phyloP scores from a whole-genome alignment of 176 grass and related monocot genomes.

The Melocanna baccifera region DNA sequence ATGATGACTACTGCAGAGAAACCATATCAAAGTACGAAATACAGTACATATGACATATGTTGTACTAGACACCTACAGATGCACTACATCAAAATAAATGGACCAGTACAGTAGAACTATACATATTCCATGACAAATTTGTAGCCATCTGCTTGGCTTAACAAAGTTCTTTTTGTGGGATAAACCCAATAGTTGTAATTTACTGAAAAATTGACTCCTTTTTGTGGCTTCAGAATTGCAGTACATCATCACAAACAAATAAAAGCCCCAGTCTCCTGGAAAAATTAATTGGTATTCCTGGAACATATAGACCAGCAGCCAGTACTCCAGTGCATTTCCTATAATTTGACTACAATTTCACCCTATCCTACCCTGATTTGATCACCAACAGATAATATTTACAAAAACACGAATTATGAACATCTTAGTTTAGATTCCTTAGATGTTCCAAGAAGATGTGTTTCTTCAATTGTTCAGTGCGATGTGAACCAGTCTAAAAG shows the following conservation, averaged over 20 bases:
- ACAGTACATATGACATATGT: neutral
- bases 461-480: neutral
- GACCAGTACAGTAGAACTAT: neutral
- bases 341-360: neutral
- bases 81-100: neutral
- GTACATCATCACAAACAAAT: neutral
- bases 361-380: neutral
- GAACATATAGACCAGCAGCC: neutral
- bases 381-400: neutral
- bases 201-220: neutral
- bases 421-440: neutral
- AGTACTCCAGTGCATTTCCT: neutral
- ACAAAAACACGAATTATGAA: neutral
- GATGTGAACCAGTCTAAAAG: neutral
- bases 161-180: neutral
- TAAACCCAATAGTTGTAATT: neutral
- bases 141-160: neutral
- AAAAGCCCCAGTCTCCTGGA: neutral
- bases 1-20: neutral
- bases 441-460: neutral
- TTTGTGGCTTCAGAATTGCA: neutral
- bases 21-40: constrained; percentile 16
- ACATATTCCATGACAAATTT: constrained; percentile 6
- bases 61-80: neutral
- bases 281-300: neutral